Evolutionary conservation across 805 yeast species (phyloP).

Genomic region (Nakazawaea siamensis): DNA sequence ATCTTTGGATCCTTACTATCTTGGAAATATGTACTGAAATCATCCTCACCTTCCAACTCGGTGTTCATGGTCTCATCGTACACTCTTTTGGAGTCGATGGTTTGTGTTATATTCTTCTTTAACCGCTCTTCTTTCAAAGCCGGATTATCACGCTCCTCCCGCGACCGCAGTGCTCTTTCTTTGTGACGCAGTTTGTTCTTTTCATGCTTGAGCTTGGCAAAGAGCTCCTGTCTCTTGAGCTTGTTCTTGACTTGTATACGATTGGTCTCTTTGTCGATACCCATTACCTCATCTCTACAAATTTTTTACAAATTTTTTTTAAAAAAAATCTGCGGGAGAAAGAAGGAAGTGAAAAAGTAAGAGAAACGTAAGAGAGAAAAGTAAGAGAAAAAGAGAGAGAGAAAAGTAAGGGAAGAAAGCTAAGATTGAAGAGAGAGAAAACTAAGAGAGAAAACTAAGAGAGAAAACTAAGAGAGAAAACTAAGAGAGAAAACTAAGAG

Average conservation of each 20-base stretch:
- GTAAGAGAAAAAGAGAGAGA: no score
- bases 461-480: no score
- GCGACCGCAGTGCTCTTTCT: conserved; percentile 74
- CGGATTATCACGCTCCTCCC: conserved; percentile 79
- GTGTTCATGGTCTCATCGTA: conserved; percentile 73
- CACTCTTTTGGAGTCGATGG: conserved; percentile 78
- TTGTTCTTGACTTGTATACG: conserved; percentile 54
- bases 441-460: no score
- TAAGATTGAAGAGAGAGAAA: no score
- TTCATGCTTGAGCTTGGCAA: conserved; percentile 65
- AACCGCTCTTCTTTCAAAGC: conserved; percentile 75
- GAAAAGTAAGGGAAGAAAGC: no score
- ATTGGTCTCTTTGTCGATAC: conserved; percentile 11
- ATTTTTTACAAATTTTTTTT: not conserved
- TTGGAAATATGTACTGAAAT: conserved; percentile 50
- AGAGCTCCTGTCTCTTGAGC: conserved; percentile 70
- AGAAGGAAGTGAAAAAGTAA: no score
- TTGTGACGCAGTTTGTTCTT: conserved; percentile 71
- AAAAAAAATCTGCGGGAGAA: no score
- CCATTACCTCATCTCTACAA: conserved; percentile 6
- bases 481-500: no score
- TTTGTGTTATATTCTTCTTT: conserved; percentile 67
- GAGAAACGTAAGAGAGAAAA: no score
- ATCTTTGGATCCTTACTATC: conserved; percentile 70
- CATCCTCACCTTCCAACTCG: conserved; percentile 56